These are phyloP conservation scores for Phalaenopsis hybrid DNA, from an alignment of 116 monocot species.

Conservation along the genomic window DNA sequence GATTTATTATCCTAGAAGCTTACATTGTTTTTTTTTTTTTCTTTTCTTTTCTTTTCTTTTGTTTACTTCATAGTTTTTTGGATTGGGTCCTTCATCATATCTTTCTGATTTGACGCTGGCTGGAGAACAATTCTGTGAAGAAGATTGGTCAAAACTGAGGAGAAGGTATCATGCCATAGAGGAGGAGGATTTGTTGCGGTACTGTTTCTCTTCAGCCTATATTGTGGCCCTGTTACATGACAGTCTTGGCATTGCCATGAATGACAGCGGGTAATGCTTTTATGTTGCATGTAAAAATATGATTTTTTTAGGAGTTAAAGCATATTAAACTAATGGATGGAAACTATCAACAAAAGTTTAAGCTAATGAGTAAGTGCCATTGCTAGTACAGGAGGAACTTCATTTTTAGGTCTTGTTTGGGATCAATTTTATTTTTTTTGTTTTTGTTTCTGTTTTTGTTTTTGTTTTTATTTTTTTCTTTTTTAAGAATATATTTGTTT, in stretches of 20 bases:
- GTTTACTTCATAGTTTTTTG: conserved; percentile 46
- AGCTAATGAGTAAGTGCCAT: background rate
- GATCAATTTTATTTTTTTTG: too few relatives aligned
- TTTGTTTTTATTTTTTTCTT: too few relatives aligned
- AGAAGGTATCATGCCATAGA: conserved; percentile 29
- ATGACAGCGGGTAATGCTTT: conserved; percentile 43
- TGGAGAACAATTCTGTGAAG: conserved; percentile 58
- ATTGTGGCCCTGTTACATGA: conserved; percentile 68
- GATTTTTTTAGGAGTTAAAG: background rate
- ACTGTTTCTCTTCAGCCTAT: conserved; percentile 79
- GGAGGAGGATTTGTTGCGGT: conserved; percentile 57
- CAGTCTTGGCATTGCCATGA: conserved; percentile 52
- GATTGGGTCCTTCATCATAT: conserved; percentile 34
- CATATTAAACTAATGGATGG: background rate
- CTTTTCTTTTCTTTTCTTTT: background rate
- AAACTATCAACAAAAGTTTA: background rate
- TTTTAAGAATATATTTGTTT: too few relatives aligned
- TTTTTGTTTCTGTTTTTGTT: too few relatives aligned
- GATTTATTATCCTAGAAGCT: background rate
- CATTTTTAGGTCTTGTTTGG: background rate
- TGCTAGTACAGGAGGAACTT: background rate
- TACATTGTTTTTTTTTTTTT: background rate
- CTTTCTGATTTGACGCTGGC: conserved; percentile 53
- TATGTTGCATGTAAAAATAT: background rate
- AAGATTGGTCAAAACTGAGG: conserved; percentile 54